These are phyloP conservation scores for Sarocladiaceae sp. DNA, from an alignment of 2,329 filamentous ascomycete genomes.

Conservation along the genomic window DNA sequence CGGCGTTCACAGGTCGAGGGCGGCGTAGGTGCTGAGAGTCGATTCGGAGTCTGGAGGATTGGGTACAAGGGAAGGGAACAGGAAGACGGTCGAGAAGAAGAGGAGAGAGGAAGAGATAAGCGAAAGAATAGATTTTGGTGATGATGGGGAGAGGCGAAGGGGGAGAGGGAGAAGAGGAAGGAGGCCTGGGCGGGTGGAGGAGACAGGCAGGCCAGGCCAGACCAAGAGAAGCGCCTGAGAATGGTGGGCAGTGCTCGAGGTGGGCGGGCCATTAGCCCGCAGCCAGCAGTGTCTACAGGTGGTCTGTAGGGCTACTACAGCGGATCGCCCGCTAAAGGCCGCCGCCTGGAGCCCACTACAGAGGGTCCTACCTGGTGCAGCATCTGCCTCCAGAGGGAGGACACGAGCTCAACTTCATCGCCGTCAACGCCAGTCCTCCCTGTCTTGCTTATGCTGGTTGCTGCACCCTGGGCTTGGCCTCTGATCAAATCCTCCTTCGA, in stretches of 20 bases:
- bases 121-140: slow-evolving; percentile 14
- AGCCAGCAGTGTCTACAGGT: not conserved
- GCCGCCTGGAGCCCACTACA: not conserved
- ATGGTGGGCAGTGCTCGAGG: slow-evolving; percentile 3
- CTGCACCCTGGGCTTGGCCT: slow-evolving; percentile 3
- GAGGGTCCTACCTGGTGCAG: not conserved
- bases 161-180: slow-evolving; percentile 18
- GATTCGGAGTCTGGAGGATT: slow-evolving; percentile 17
- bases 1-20: not conserved
- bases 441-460: not conserved
- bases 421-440: not conserved
- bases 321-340: not conserved
- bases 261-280: not conserved
- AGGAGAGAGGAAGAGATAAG: slow-evolving; percentile 11
- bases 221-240: not conserved
- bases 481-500: slow-evolving; percentile 2
- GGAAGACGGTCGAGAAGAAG: slow-evolving; percentile 18
- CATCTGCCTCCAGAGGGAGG: not conserved
- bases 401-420: slow-evolving; percentile 1
- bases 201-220: not conserved
- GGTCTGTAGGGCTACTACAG: not conserved
- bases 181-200: not conserved
- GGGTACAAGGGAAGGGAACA: slow-evolving; percentile 15
- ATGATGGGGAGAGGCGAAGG: slow-evolving; percentile 23
- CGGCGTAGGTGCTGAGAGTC: slow-evolving; percentile 8